Percentiles rank a stretch among this genome's conserved stretches.
phyloP scores from a whole-genome alignment of 176 grass and related monocot species.

The Carex myosuroides region DNA sequence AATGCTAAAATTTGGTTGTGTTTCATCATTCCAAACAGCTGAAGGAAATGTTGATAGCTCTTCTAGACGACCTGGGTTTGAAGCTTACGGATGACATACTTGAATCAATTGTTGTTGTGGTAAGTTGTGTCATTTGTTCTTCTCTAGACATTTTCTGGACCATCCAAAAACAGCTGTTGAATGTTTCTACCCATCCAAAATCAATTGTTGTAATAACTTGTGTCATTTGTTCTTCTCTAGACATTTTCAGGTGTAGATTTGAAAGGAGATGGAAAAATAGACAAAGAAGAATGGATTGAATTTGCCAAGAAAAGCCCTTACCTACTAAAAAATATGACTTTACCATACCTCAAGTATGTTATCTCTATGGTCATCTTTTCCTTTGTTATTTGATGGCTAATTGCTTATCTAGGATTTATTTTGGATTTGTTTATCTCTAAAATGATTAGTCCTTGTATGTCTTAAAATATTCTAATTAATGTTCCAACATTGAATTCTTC shows the following conservation, averaged over 20 bases:
- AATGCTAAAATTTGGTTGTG: not conserved
- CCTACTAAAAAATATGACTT: constrained; percentile 19
- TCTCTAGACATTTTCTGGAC: not conserved
- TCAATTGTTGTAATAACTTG: not conserved
- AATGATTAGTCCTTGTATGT: not conserved
- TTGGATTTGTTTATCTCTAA: not conserved
- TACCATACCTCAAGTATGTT: constrained; percentile 18
- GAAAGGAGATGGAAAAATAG: constrained; percentile 16
- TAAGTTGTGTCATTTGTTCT: not conserved
- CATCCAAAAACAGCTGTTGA: no score
- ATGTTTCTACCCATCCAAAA: no score
- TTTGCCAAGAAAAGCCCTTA: constrained; percentile 15
- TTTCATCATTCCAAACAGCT: not conserved
- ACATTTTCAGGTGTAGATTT: constrained; percentile 16
- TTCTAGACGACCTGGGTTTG: constrained; percentile 7
- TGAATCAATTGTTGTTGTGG: constrained; percentile 8
- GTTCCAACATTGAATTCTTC: not conserved
- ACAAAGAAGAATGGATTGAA: constrained; percentile 12
- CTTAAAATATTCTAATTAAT: not conserved
- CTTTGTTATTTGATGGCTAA: not conserved
- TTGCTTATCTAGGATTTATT: not conserved
- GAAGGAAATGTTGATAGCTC: constrained; percentile 7
- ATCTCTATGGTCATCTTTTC: not conserved
- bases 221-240: not conserved
- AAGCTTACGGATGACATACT: constrained; percentile 3